These are phyloP conservation scores for Diaporthe nobilis DNA, from an alignment of 2,329 filamentous ascomycete species.

Conservation along the genomic window DNA sequence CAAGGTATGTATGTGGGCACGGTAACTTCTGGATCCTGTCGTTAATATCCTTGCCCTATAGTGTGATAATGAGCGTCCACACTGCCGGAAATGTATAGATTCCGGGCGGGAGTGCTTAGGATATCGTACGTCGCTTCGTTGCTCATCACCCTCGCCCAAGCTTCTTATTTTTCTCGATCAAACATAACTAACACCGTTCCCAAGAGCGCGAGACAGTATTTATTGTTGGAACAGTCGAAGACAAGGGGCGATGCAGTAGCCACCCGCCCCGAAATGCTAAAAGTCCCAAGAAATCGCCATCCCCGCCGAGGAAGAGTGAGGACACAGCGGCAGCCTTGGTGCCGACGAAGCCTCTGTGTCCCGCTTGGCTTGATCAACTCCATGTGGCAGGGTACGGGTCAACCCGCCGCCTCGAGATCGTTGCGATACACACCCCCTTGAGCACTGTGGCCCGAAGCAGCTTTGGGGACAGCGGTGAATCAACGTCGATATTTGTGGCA, in stretches of 20 bases:
- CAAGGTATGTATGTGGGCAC: constrained; percentile 59
- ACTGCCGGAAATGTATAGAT: constrained; percentile 72
- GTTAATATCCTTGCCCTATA: constrained; percentile 46
- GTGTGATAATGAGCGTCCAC: constrained; percentile 74
- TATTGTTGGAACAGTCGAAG: constrained; percentile 71
- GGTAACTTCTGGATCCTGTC: not conserved
- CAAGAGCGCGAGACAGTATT: constrained; percentile 69
- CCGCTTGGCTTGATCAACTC: constrained; percentile 66
- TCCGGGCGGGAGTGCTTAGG: constrained; percentile 72
- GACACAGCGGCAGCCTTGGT: constrained; percentile 50
- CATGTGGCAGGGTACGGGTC: constrained; percentile 55
- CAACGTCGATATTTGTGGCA: constrained; percentile 55
- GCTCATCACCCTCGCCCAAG: too few relatives aligned
- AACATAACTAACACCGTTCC: not conserved
- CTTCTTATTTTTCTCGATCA: not conserved
- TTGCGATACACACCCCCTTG: constrained; percentile 61
- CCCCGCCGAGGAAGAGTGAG: constrained; percentile 44
- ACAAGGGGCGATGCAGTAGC: constrained; percentile 69
- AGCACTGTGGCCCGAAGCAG: constrained; percentile 51
- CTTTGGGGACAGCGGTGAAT: constrained; percentile 45
- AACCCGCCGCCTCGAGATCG: constrained; percentile 58
- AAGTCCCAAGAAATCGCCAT: constrained; percentile 51
- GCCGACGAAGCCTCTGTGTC: constrained; percentile 58
- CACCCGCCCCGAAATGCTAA: constrained; percentile 66
- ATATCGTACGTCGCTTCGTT: constrained; percentile 60